These are phyloP conservation scores for Osmanthus fragrans DNA, from an alignment of 257 asterid species.

Conservation along the genomic window DNA sequence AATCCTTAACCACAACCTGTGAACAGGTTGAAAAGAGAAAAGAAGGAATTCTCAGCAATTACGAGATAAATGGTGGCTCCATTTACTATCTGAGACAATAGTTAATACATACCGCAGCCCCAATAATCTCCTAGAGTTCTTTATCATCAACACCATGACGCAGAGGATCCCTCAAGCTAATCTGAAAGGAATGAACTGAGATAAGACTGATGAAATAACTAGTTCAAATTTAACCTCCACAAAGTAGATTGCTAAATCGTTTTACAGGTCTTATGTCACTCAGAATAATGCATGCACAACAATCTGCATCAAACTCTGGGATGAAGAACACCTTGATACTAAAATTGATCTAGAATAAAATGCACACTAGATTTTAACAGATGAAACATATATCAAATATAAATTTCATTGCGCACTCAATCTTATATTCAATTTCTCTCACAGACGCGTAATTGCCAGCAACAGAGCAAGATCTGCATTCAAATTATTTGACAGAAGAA, in stretches of 20 bases:
- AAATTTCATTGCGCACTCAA: no score
- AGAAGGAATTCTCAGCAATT: not conserved
- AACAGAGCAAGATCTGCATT: no score
- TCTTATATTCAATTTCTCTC: no score
- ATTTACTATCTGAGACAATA: slow-evolving; percentile 21
- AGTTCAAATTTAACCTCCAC: not conserved
- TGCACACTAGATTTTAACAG: not conserved
- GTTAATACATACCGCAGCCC: slow-evolving; percentile 63
- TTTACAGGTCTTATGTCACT: not conserved
- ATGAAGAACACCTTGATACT: no score
- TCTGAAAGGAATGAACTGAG: slow-evolving; percentile 45
- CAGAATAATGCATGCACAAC: not conserved
- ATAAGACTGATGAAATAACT: not conserved
- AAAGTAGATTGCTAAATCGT: not conserved
- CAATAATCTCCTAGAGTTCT: slow-evolving; percentile 75
- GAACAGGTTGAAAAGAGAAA: not conserved
- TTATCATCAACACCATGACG: slow-evolving; percentile 75
- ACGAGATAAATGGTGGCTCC: slow-evolving; percentile 4
- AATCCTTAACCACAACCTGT: not conserved
- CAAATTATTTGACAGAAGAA: no score
- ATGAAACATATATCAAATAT: not conserved
- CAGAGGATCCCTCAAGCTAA: slow-evolving; percentile 92
- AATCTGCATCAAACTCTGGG: not conserved
- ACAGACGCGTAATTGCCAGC: no score
- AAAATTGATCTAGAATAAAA: not conserved